Percentiles rank a stretch among this genome's conserved stretches.
Conservation (phyloP, 345 rosid species). For the Eucalyptus microcorys region DNA sequence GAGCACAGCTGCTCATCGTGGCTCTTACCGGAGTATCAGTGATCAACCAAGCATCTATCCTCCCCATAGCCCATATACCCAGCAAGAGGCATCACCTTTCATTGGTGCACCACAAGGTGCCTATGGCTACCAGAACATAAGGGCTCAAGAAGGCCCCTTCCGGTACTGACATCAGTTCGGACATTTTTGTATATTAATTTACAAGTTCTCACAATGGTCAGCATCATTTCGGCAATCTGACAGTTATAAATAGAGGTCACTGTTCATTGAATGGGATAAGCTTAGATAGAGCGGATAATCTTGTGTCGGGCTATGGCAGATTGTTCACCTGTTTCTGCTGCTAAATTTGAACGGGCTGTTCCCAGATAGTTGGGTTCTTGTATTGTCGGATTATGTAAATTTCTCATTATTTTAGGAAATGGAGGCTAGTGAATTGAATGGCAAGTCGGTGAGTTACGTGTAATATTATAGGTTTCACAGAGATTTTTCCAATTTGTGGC, state of each 20-base stretch:
- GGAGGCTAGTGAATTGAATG: neutral
- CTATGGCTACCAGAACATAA: neutral
- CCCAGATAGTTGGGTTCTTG: neutral
- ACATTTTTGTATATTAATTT: slow-evolving; percentile 10
- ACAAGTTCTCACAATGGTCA: neutral
- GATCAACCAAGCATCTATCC: neutral
- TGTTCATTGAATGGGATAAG: neutral
- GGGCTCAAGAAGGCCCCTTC: slow-evolving; percentile 9
- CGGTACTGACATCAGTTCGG: slow-evolving; percentile 5
- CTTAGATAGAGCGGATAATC: neutral
- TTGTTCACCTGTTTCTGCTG: neutral
- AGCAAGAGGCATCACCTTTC: slow-evolving; percentile 3
- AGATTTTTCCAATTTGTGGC: neutral
- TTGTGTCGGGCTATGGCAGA: neutral
- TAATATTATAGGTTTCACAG: neutral
- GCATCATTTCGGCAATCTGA: neutral
- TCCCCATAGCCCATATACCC: slow-evolving; percentile 11
- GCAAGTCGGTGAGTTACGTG: neutral
- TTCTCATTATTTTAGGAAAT: neutral
- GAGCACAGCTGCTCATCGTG: slow-evolving; percentile 10
- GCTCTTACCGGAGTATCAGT: neutral
- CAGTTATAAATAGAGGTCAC: neutral
- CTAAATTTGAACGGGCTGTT: neutral
- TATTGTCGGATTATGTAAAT: neutral
- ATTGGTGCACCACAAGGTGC: neutral